These are phyloP conservation scores for Argentina anserina DNA, from an alignment of 306 rosid genomes.

Conservation along the genomic window DNA sequence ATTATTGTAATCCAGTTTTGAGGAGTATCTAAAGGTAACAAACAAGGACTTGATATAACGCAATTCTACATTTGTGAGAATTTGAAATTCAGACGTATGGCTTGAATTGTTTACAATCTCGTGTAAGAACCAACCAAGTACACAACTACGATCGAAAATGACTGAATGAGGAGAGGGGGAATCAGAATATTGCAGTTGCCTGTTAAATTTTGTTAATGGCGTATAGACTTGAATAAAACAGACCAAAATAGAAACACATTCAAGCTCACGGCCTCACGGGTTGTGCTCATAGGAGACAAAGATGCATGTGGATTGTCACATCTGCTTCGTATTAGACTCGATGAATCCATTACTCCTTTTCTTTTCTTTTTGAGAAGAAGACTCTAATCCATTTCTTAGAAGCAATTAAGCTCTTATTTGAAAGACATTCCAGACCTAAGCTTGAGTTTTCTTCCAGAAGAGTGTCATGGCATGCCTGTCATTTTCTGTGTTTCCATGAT, in stretches of 20 bases:
- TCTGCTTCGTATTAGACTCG: conserved; percentile 19
- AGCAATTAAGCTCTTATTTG: too few relatives aligned
- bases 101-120: not conserved
- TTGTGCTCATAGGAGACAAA: not conserved
- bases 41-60: not conserved
- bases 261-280: conserved; percentile 10
- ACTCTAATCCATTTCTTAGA: too few relatives aligned
- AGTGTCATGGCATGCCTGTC: not conserved
- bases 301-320: not conserved
- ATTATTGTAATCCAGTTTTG: not conserved
- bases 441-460: not conserved
- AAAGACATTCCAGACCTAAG: not conserved
- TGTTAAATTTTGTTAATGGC: not conserved
- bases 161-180: not conserved
- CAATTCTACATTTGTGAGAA: not conserved
- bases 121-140: not conserved
- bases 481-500: conserved; percentile 22
- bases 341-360: too few relatives aligned
- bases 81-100: not conserved
- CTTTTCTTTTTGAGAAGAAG: too few relatives aligned
- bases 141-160: not conserved
- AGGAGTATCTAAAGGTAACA: not conserved
- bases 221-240: not conserved
- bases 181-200: not conserved
- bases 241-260: not conserved